Evolutionary conservation across 305 asterid genomes (phyloP).

Genomic region (Euphrasia arctica): DNA sequence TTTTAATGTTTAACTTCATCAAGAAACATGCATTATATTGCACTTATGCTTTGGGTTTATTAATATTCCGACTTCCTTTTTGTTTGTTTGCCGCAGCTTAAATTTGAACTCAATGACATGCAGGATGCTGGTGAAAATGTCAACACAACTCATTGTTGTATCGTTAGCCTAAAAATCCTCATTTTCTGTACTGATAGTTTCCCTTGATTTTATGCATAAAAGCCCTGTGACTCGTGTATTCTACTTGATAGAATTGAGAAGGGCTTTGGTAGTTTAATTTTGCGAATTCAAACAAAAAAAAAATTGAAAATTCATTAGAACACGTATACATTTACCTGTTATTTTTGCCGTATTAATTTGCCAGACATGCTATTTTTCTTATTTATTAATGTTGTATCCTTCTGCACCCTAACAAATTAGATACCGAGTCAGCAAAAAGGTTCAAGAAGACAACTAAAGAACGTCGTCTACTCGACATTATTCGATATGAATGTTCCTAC

Average conservation of each 20-base stretch:
- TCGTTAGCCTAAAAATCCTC: constrained; percentile 56
- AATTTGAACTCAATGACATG: constrained; percentile 26
- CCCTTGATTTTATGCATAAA: constrained; percentile 18
- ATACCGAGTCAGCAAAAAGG: constrained; percentile 70
- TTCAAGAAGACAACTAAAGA: constrained; percentile 72
- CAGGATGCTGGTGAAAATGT: constrained; percentile 98
- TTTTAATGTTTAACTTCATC: constrained; percentile 16
- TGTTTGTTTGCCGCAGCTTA: constrained; percentile 10
- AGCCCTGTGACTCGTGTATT: constrained; percentile 1
- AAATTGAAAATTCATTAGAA: constrained; percentile 7
- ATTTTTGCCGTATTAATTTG: constrained; percentile 19
- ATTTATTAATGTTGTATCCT: constrained; percentile 19
- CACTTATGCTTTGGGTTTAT: constrained; percentile 13
- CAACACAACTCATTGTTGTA: constrained; percentile 80
- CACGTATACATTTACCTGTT: constrained; percentile 14
- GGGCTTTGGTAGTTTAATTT: constrained; percentile 14
- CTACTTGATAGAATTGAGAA: not conserved
- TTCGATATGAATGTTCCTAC: constrained; percentile 97
- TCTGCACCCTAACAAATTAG: constrained; percentile 40
- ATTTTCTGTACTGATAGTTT: constrained; percentile 1
- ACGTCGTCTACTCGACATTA: constrained; percentile 70
- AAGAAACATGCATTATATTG: constrained; percentile 12
- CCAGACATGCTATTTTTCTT: constrained; percentile 1
- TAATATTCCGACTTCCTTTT: constrained; percentile 12
- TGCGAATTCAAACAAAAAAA: not conserved